Base-by-base conservation (phyloP, 2,329 filamentous ascomycete species). In the Diaporthe caulivora region DNA sequence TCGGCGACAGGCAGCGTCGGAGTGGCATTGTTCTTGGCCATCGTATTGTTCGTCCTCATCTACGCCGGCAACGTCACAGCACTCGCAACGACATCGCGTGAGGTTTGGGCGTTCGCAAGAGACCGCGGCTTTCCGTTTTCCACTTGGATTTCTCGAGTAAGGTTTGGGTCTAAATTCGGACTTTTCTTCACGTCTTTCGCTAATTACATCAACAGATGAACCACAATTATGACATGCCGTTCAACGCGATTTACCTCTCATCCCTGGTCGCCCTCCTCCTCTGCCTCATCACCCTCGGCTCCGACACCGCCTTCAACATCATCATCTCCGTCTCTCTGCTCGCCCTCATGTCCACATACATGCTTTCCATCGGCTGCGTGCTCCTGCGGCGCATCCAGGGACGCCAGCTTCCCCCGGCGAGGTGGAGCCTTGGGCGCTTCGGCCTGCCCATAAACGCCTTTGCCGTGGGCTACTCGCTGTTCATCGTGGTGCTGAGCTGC, bases 381-480 rank as follows among this genome's bases (percentile, higher is more conserved):
- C 76, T 83, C 47, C 78, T 81, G 74, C 80, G 80, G 67, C 81
- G 84, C 6, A 65, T 85, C 44, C 78, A 76, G 1, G 75, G 78
- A 21, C 76, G 81, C 37, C 77, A 79, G 0, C 77, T 86, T 0
- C 83, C 83, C 0, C 79, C 77, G 0, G 78, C 80, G 11, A 78
- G 80, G 31, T 86, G 80, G 82, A 80, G 76, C 51, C 80, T 87
- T 15, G 83, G 84, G 0, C 76, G 76, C 10, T 81, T 78, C 54
- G 84, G 84, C 0, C 76, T 85, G 1, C 75, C 79, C 24, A 73
- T 86, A 70, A 86, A 87, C 70, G 78, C 82, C 18, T 49, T 76
- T 5, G 77, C 77, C 13, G 71, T 78, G 21, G 44, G 76, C 1
- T 78, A 78, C 57, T 73, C 77, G 13, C 51, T 74, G 49, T 70